Percentiles rank a stretch among this genome's conserved stretches.
phyloP scores from a whole-genome alignment of 2,329 filamentous ascomycete species.

The Fusarium sp. region DNA sequence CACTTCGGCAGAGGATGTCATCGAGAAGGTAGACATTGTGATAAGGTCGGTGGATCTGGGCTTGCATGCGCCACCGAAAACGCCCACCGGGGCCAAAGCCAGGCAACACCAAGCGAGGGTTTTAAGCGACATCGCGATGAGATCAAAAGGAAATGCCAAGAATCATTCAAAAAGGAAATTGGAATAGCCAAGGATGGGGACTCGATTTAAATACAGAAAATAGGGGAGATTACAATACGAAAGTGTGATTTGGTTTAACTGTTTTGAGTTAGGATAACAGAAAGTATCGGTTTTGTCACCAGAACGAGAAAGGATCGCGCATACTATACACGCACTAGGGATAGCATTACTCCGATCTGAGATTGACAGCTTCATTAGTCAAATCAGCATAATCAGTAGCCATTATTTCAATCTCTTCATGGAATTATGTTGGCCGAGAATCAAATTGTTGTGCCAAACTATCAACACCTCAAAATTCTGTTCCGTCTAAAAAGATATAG shows the following conservation, averaged over 20 bases:
- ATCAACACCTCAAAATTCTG: too few relatives aligned
- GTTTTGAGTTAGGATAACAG: neutral
- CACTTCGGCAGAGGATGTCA: accelerated
- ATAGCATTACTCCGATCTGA: neutral
- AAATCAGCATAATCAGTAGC: too few relatives aligned
- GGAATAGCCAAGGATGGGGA: neutral
- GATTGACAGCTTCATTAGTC: neutral
- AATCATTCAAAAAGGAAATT: too few relatives aligned
- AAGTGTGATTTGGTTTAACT: accelerated
- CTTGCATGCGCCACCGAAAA: constrained; percentile 2
- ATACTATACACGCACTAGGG: neutral
- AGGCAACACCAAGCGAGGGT: neutral
- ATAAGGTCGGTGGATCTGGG: neutral
- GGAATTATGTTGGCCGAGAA: too few relatives aligned
- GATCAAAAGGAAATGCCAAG: neutral
- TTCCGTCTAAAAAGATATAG: too few relatives aligned
- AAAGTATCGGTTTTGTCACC: neutral
- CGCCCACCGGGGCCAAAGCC: neutral
- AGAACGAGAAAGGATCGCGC: neutral
- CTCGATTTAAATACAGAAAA: neutral
- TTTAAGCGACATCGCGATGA: neutral
- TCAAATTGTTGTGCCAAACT: too few relatives aligned
- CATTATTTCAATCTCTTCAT: too few relatives aligned
- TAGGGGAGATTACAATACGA: neutral
- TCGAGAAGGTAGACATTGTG: accelerated